Percentiles rank a stretch among this genome's conserved stretches.
Conservation (phyloP, 257 asterid species). For the Coffea eugenioides region DNA sequence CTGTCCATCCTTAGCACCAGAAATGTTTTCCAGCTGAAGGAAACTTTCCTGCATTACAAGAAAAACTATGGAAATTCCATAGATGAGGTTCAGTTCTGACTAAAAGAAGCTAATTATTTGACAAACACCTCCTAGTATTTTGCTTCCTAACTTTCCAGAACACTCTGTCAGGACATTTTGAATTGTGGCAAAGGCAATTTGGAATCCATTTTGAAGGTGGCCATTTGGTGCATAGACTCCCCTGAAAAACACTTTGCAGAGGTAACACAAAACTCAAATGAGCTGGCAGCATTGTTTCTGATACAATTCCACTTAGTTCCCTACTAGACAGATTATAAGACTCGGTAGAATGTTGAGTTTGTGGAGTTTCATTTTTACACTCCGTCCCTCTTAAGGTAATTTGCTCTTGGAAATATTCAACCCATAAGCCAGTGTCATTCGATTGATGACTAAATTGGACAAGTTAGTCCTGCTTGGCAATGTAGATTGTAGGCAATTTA, state of each 20-base stretch:
- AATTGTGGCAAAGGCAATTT: constrained; percentile 48
- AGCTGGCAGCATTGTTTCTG: no score
- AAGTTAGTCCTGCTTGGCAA: no score
- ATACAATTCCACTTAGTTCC: no score
- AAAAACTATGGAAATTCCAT: constrained; percentile 52
- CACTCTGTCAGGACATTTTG: constrained; percentile 49
- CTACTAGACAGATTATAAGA: no score
- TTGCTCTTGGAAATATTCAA: no score
- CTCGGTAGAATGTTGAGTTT: no score
- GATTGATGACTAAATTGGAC: no score
- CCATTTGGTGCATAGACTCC: constrained; percentile 59
- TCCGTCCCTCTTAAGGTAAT: no score
- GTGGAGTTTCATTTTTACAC: no score
- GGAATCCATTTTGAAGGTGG: constrained; percentile 54
- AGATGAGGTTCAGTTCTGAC: constrained; percentile 42
- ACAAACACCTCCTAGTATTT: neutral
- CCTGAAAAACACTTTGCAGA: constrained; percentile 88
- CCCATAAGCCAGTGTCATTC: no score
- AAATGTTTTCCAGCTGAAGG: constrained; percentile 62
- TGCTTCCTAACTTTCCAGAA: neutral
- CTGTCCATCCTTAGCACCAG: constrained; percentile 53
- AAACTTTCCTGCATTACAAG: constrained; percentile 60
- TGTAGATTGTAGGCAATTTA: no score
- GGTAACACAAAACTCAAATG: constrained; percentile 31
- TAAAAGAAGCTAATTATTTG: neutral